Base-by-base conservation (phyloP, 164 flowering plant species). In the Houttuynia cordata region DNA sequence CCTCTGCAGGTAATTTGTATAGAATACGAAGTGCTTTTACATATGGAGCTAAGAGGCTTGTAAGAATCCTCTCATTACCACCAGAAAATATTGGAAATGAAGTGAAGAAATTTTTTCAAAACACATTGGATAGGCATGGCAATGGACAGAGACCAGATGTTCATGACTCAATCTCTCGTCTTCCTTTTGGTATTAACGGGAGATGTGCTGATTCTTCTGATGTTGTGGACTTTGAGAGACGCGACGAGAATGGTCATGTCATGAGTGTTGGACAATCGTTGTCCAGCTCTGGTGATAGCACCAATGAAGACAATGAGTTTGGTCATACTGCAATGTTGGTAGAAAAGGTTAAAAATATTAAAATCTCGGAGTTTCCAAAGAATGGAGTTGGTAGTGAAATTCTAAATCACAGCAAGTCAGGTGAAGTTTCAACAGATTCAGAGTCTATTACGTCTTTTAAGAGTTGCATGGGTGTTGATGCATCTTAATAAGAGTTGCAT, bases 1-100 rank as follows among this genome's bases (percentile, higher is more conserved):
- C 50, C 39, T 53, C 8, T 61, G 21, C 73, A 89, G 96, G 87
- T 17, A 86, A 82, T 65, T 85, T 78, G 62, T 78, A 66, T 65
- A 83, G 95, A 19, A 87, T 90, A 65, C 73, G 80, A 4, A 79
- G 95, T 78, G 97, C 97, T 61, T 75, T 90, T 53, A 72, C 72
- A 40, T 81, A 76, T 76, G 92, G 95, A 24, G 87, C 87, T 37
- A 79, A 79, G 54, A 85, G 77, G 75, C 94, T 90, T 63, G 84
- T 85, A 5, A 70, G 59, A 20, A 72, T 85, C 60, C 84, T 90
- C 52, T 56, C 51, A 22, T 63, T 57, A 62, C 79, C 94, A 10
- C 66, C 40, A 51, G 79, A 72, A 42, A 65, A 60, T 24, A 64
- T 83, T 53, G 64, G 59, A 4, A 71, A 69, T 62, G 91, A 80